These are phyloP conservation scores for Albophoma yamanashiensis DNA, from an alignment of 2,329 filamentous ascomycete genomes.

Conservation along the genomic window DNA sequence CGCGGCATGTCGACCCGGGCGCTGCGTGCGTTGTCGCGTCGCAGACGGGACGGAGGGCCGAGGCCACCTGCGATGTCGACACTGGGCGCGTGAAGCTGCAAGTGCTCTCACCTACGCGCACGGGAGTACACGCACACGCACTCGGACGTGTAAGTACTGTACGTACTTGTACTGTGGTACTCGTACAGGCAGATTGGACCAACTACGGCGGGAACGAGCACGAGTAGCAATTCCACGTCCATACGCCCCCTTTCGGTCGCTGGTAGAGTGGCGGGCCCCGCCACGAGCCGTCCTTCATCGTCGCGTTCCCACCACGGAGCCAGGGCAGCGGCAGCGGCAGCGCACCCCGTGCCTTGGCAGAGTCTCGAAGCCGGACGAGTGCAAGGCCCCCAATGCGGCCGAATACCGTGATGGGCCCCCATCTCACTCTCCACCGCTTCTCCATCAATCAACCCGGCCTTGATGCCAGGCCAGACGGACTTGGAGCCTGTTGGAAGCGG, in stretches of 20 bases:
- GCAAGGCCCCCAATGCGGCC: neutral
- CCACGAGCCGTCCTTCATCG: neutral
- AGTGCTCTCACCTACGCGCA: too few species aligned
- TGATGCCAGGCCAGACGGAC: neutral
- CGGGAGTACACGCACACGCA: too few species aligned
- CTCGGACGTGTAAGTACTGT: too few species aligned
- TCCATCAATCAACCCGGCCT: neutral
- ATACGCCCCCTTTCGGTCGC: neutral
- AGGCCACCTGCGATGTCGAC: too few species aligned
- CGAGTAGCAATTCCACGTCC: too few species aligned
- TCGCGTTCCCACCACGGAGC: neutral
- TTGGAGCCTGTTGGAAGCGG: neutral
- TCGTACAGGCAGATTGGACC: neutral
- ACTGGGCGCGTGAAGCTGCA: too few species aligned
- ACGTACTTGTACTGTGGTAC: too few species aligned
- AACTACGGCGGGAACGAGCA: too few species aligned
- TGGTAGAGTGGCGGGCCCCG: neutral
- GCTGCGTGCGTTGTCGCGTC: too few species aligned
- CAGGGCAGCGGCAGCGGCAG: neutral
- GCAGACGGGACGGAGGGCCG: too few species aligned
- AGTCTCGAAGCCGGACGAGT: neutral
- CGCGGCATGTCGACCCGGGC: too few species aligned
- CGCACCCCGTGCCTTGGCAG: neutral
- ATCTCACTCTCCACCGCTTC: neutral
- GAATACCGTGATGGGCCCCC: too few species aligned